Evolutionary conservation across 1,284 basidiomycete species (phyloP), one percentile per base, ranked within the genome.

Genomic region (Phellinidium pouzarii): DNA sequence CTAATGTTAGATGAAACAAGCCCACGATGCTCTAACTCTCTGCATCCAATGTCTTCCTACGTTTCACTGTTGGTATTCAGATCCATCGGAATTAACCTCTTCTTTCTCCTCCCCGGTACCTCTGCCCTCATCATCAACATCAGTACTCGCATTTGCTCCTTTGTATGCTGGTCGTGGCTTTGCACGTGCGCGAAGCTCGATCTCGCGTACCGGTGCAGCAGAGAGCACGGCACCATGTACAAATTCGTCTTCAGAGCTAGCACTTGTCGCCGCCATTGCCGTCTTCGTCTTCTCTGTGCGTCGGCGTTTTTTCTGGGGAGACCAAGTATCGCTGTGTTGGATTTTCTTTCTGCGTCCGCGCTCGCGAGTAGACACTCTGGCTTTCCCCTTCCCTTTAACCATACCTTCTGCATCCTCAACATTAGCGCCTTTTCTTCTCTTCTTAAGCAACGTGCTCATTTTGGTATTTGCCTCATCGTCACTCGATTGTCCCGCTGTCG

Each of bases 201-300:
- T 56, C 34, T 56, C 54, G 17, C 54, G 50, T 12, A 29, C 46
- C 9, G 54, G 54, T 44, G 29, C 50, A 31, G 23, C 50, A 19
- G 36, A 19, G 9, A 19, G 38, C 26, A 34, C 46, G 22, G 54
- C 52, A 9, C 64, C 63, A 8, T 8, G 31, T 3, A 34, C 31
- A 44, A 57, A 60, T 17, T 64, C 67, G 3, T 64, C 66, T 45
- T 64, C 68, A 23, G 59, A 58, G 37, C 22, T 11, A 34, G 48
- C 50, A 25, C 27, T 27, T n/a, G 43, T 26, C 9, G 29, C 17
- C 37, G 14, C 2, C 23, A 36, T 44, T 11, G 48, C 37, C 20
- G 52, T 36, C 26, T 34, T 27, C 47, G 48, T 55, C 38, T 48
- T 44, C 11, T 47, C 42, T 4, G 31, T 48, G 5, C 34, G 31